Base-by-base conservation (phyloP, 2,329 filamentous ascomycete species). In the Fusarium dimerum region DNA sequence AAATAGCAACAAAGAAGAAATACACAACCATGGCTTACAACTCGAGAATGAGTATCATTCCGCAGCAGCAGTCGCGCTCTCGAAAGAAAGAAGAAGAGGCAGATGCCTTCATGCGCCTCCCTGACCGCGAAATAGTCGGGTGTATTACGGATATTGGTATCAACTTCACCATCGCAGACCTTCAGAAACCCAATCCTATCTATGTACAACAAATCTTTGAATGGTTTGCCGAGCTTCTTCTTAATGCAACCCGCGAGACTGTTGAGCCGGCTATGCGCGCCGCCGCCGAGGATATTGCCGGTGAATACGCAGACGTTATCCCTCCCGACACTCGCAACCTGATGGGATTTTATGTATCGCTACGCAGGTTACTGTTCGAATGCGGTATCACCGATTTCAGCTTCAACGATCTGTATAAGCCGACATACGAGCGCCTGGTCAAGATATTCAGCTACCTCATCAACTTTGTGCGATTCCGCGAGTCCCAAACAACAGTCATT, bases 371-470 rank as follows among this genome's bases (percentile, higher is more conserved):
- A 64, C 78, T 99, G 62, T 76, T 86, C 52, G 91, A 93, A 78
- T 97, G 94, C 69, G 92, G 92, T 43, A 90, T 99, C 63, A 87
- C 87, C 56, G 94, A 99, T 72, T 96, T 99, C 66, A 91, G 89
- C 36, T 96, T 97, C 73, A 86, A 87, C 54, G 94, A 99, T 71
- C 78, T 99, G 6, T 93, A 95, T 70, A 89, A 88, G 70, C 94
- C 94, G 15, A 96, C 91, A 2, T 90, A 95, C 68, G 88, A 90
- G 52, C 89, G 94, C 42, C 82, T 97, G 13, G 88, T 93, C 66
- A 96, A 94, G 76, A 95, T 97, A 66, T 94, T 99, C 71, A 96
- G 90, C 60, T 97, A 97, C 73, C 84, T 97, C 59, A 99, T 99
- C 78, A 99, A 99, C 75, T 99, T 99, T 73, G 92, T 97, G 62